Base-by-base conservation (phyloP, 176 grass and related monocot genomes). In the Tillandsia leiboldiana region DNA sequence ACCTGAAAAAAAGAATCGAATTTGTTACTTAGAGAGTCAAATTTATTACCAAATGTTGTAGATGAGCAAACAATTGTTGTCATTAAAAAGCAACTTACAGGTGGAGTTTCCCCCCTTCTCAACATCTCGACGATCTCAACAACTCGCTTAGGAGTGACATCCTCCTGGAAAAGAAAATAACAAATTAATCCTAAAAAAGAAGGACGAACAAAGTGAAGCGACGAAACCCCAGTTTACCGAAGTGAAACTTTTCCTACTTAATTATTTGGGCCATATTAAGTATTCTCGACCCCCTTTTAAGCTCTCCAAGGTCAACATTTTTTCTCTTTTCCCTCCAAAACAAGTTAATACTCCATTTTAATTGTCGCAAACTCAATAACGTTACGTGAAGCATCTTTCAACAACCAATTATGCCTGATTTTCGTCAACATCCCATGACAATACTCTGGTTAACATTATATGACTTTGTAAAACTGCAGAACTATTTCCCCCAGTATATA, bases 121-220 rank as follows among this genome's bases (percentile, higher is more conserved):
- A 97, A 66, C 82, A 88, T 90, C 80, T 97, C 94, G 65, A 90
- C 89, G 65, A 97, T 87, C 74, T 93, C 94, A 26, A 97, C 69
- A 33, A 90, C 89, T 65, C 87, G 75, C 49, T 97, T 88, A 0
- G 94, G 89, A 73, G 89, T 93, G 24, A 88, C 68, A 73, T 97
- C 94, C 75, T 93, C 94, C 94, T 97, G 77, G 58, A 76, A 68
- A 51, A 68, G 12, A 26, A 64, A 17, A 51, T 51, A 69, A 12
- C 8, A 69, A 59, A 59, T 17, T 14, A 59, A 9, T n/a, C 6
- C 18, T 4, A 58, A 1, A 58, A 22, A 61, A 61, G 6, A 61
- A 61, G 56, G 67, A 12, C 17, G 33, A 42, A 42, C 33, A 42
- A 42, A 42, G 33, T 52, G 67, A 7, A 52, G 48, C 20, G 50